Conservation (phyloP, 495 filamentous ascomycete species). For the Choiromyces venosus region DNA sequence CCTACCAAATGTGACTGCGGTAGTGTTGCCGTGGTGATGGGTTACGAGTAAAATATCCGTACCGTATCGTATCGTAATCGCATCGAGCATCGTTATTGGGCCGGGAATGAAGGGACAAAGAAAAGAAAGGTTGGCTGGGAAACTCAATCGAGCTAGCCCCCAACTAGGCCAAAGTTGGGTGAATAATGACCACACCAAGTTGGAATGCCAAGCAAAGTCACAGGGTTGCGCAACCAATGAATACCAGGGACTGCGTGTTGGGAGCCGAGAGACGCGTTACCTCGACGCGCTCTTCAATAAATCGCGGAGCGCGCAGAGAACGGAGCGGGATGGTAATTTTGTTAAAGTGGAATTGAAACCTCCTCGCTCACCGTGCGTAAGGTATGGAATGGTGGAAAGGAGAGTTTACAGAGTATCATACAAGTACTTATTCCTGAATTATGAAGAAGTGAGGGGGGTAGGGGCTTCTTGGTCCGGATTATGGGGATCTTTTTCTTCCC, state of each 20-base stretch:
- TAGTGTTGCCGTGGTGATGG: constrained; percentile 2
- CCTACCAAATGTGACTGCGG: neutral
- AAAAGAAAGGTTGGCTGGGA: neutral
- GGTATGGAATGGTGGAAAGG: neutral
- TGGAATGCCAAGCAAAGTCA: constrained; percentile 22
- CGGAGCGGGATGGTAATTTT: constrained; percentile 15
- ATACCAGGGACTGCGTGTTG: constrained; percentile 25
- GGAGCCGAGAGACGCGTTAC: constrained; percentile 29
- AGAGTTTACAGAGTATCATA: neutral
- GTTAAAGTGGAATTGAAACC: constrained; percentile 1
- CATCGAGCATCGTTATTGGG: neutral
- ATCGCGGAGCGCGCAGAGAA: constrained; percentile 10
- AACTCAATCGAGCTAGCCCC: neutral
- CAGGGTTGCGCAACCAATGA: constrained; percentile 34
- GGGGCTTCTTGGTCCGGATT: neutral
- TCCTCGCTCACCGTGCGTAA: neutral
- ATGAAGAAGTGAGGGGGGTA: neutral
- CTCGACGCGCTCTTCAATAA: constrained; percentile 26
- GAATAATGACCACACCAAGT: neutral
- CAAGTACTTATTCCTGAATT: neutral
- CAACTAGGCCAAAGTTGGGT: neutral
- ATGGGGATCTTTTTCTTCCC: neutral
- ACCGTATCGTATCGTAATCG: neutral
- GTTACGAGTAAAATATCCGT: neutral
- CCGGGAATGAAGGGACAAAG: neutral